These are phyloP conservation scores for Serendipita sp. DNA, from an alignment of 768 basidiomycete species.

Conservation along the genomic window DNA sequence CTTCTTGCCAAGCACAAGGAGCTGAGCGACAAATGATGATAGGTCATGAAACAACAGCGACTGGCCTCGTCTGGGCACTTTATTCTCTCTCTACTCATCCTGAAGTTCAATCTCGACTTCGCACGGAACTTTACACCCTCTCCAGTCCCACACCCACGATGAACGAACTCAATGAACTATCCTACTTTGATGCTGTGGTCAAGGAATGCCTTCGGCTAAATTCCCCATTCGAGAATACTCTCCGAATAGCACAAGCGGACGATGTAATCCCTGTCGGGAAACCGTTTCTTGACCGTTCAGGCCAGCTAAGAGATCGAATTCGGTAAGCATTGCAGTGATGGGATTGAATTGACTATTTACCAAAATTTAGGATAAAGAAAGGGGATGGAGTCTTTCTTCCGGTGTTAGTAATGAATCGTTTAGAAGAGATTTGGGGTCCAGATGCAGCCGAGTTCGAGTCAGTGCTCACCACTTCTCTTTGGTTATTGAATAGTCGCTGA, in stretches of 20 bases:
- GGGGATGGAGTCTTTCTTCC: slow-evolving; percentile 17
- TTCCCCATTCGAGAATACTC: slow-evolving; percentile 29
- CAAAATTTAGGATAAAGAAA: slow-evolving; percentile 6
- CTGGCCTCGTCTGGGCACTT: slow-evolving; percentile 40
- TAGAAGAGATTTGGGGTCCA: slow-evolving; percentile 19
- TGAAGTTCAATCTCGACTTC: slow-evolving; percentile 35
- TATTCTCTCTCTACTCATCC: slow-evolving; percentile 34
- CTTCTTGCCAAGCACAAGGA: neutral
- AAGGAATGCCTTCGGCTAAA: slow-evolving; percentile 44
- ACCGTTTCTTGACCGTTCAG: slow-evolving; percentile 20
- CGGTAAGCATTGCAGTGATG: neutral
- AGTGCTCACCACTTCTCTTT: neutral
- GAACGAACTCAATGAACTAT: slow-evolving; percentile 48
- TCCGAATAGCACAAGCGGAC: slow-evolving; percentile 32
- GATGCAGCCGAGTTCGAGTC: slow-evolving; percentile 21
- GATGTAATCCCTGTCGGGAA: slow-evolving; percentile 34
- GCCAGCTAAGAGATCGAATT: neutral
- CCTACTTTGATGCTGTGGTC: slow-evolving; percentile 52
- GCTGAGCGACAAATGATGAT: slow-evolving; percentile 10
- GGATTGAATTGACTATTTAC: neutral
- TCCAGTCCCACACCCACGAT: slow-evolving; percentile 43
- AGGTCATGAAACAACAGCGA: slow-evolving; percentile 12
- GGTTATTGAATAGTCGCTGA: neutral
- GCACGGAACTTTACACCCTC: slow-evolving; percentile 37
- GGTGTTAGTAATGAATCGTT: slow-evolving; percentile 17